Base-by-base conservation (phyloP, 2,329 filamentous ascomycete genomes). In the Fragosphaeria purpurea region DNA sequence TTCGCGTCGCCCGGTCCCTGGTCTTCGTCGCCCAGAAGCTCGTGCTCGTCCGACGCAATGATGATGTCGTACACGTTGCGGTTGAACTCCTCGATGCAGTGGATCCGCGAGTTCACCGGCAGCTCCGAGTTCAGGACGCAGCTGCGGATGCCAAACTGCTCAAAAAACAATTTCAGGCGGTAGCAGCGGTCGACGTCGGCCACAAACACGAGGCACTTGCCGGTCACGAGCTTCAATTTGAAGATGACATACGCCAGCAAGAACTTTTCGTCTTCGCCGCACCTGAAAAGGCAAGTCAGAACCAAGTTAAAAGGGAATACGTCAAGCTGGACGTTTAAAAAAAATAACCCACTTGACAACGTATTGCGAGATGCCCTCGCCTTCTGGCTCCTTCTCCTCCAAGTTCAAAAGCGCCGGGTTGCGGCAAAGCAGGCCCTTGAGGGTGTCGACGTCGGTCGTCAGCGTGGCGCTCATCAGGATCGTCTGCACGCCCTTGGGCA, bases 1-100 rank as follows among this genome's bases (percentile, higher is more conserved):
- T 70, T 51, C 68, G 77, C 64, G 68, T 72, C 62, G 67, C 75
- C 65, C 61, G 71, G 62, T 59, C 73, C 61, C 39, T 62, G 63
- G 38, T 70, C 67, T 22, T 68, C 67, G 8, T 59, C 57, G 1
- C 61, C 63, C 50, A 67, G 59, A 22, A 66, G 53, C 50, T 65
- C 62, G 55, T 61, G 61, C 57, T 67, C 65, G 44, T 98, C 93
- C 1, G 88, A 90, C 1, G 93, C 93, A 60, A 98, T 95, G 58
- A 98, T 90, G 55, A 97, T 96, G 60, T 98, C 91, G 74, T 98
- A 98, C 6, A 97, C 83, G 48, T 88, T 87, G 67, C 87, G 86
- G 71, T 97, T 98, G 70, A 98, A 98, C 65, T 97, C 89, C 60
- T 97, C 86, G 3, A 98, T 91, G 2, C 95, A 89, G 63, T 98